Evolutionary conservation across 345 rosid genomes (phyloP).

Genomic region (Camelina hispida): DNA sequence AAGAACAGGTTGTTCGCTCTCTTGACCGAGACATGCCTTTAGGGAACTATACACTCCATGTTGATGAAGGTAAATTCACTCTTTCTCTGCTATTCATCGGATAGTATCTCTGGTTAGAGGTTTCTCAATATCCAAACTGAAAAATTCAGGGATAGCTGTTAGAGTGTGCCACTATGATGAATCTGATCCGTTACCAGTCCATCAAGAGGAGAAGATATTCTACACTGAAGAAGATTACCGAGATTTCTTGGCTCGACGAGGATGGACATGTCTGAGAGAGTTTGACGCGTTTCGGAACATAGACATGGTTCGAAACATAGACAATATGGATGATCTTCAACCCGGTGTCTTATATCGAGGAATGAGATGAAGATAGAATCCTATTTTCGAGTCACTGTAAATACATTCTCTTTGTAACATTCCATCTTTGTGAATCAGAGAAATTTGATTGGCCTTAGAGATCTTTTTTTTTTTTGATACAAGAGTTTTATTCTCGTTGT

Average conservation of each 20-base stretch:
- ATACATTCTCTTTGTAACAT: background rate
- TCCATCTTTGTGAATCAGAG: slow-evolving; percentile 1
- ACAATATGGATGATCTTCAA: slow-evolving; percentile 88
- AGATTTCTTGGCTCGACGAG: slow-evolving; percentile 69
- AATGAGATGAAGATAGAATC: slow-evolving; percentile 48
- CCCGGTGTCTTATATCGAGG: slow-evolving; percentile 82
- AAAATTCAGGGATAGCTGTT: slow-evolving; percentile 62
- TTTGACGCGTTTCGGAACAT: slow-evolving; percentile 68
- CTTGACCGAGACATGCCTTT: slow-evolving; percentile 95
- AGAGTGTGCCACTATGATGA: slow-evolving; percentile 82
- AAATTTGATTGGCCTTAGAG: background rate
- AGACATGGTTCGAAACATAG: slow-evolving; percentile 62
- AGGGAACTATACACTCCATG: slow-evolving; percentile 80
- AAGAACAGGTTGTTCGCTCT: slow-evolving; percentile 78
- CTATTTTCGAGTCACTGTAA: background rate
- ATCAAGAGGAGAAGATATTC: slow-evolving; percentile 76
- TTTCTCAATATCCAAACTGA: background rate
- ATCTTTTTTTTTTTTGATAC: background rate
- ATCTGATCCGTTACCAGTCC: slow-evolving; percentile 73
- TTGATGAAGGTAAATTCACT: slow-evolving; percentile 73
- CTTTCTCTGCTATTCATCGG: background rate
- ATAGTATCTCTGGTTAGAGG: slow-evolving; percentile 10
- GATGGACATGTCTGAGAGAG: slow-evolving; percentile 81
- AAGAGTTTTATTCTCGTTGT: background rate
- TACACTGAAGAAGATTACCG: slow-evolving; percentile 87